phyloP scores from a whole-genome alignment of 345 rosid genomes.

The Brassica incana region DNA sequence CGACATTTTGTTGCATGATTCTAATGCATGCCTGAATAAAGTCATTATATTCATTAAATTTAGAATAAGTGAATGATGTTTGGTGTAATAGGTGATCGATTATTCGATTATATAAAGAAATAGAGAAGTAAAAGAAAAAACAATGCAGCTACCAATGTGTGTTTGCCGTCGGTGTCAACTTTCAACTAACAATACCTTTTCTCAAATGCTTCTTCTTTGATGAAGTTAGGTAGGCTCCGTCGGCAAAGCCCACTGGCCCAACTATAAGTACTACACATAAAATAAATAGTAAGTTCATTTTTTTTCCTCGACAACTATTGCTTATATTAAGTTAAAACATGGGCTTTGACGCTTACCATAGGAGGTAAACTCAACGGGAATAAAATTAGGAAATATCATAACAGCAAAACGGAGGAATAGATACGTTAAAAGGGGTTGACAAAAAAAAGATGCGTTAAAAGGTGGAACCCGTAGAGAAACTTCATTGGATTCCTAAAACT shows the following conservation, averaged over 20 bases:
- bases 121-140: not conserved
- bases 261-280: not conserved
- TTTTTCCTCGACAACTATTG: too few species aligned
- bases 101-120: not conserved
- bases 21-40: not conserved
- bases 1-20: not conserved
- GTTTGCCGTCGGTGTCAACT: constrained; percentile 9
- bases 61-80: not conserved
- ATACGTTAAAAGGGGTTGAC: too few species aligned
- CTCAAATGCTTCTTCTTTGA: not conserved
- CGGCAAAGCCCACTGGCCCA: not conserved
- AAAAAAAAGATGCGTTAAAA: too few species aligned
- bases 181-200: not conserved
- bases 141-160: constrained; percentile 1
- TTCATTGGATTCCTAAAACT: too few species aligned
- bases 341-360: too few species aligned
- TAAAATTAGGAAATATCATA: too few species aligned
- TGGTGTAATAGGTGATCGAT: not conserved
- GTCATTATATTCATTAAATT: not conserved
- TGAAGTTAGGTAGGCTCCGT: not conserved
- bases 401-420: too few species aligned
- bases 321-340: too few species aligned
- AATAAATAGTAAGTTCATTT: too few species aligned
- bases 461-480: too few species aligned
- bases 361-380: too few species aligned